Conservation (phyloP, 805 yeast genomes). For the Nakazawaea ernobii region DNA sequence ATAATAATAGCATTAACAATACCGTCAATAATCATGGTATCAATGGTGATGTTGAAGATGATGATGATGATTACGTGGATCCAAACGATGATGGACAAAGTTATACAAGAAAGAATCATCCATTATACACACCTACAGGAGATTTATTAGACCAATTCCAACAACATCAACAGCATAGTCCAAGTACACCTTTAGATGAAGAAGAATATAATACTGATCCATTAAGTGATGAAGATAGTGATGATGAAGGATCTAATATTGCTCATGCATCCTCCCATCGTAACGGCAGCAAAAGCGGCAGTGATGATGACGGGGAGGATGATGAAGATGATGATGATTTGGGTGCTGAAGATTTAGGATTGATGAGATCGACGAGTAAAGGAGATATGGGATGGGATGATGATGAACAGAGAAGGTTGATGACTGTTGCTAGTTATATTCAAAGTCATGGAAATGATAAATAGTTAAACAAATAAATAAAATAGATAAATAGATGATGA, state of each 20-base stretch:
- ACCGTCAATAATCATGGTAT: neutral
- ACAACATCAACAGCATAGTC: neutral
- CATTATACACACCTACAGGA: constrained; percentile 48
- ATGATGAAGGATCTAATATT: neutral
- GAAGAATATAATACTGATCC: constrained; percentile 10
- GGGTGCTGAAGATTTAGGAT: constrained; percentile 10
- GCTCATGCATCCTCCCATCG: no score
- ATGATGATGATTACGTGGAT: constrained; percentile 68
- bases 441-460: constrained; percentile 1
- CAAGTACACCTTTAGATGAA: neutral
- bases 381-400: constrained; percentile 12
- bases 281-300: neutral
- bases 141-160: constrained; percentile 6
- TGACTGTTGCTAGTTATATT: constrained; percentile 9
- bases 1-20: constrained; percentile 4
- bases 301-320: neutral
- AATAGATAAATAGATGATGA: no score
- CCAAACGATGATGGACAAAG: constrained; percentile 81
- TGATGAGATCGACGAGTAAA: constrained; percentile 9
- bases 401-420: constrained; percentile 9
- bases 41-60: constrained; percentile 20
- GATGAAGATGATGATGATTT: constrained; percentile 1
- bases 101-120: constrained; percentile 55
- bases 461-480: neutral
- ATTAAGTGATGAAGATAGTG: constrained; percentile 5